Evolutionary conservation across 2,329 filamentous ascomycete genomes (phyloP), one percentile per base, ranked within the genome.

Genomic region (Fusarium caatingaense): DNA sequence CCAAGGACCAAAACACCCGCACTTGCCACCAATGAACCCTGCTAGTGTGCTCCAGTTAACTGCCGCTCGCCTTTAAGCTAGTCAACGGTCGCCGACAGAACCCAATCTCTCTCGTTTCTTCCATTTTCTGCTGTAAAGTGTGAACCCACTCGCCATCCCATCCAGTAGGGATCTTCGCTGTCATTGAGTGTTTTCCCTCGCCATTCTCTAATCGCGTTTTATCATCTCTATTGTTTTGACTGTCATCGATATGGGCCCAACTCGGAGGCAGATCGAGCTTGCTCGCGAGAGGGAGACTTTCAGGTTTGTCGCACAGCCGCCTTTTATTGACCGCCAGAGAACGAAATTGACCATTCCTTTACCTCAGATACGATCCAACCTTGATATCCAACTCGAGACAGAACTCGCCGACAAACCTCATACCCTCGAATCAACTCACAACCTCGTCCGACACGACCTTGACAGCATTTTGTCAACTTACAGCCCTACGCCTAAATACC

Each of bases 271-370:
- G 15, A 8, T n/a, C 2, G 57, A 60, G 16, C 42, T 41, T n/a
- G 32, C 18, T 34, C 50, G 57, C 9, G 57, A 60, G 7, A 60
- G 57, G 18, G 57, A 60, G 20, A 48, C 57, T 3, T 60, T 56
- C 18, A 47, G 42, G 50, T 60, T 27, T 2, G 50, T 30, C 23
- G 13, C n/a, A 18, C 21, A 4, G 6, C 16, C 15, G 9, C 9
- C 8, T 7, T n/a, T 18, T 2, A 0, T 25, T 9, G 0, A n/a
- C 6, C n/a, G n/a, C n/a, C n/a, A n/a, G n/a, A n/a, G n/a, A n/a
- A n/a, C n/a, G n/a, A n/a, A n/a, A n/a, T n/a, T n/a, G n/a, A n/a
- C n/a, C n/a, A n/a, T n/a, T n/a, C n/a, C n/a, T n/a, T n/a, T n/a
- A n/a, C n/a, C n/a, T n/a, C n/a, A n/a, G n/a, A n/a, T 55, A 55